phyloP scores from a whole-genome alignment of 257 asterid genomes.

The Agastache rugosa region DNA sequence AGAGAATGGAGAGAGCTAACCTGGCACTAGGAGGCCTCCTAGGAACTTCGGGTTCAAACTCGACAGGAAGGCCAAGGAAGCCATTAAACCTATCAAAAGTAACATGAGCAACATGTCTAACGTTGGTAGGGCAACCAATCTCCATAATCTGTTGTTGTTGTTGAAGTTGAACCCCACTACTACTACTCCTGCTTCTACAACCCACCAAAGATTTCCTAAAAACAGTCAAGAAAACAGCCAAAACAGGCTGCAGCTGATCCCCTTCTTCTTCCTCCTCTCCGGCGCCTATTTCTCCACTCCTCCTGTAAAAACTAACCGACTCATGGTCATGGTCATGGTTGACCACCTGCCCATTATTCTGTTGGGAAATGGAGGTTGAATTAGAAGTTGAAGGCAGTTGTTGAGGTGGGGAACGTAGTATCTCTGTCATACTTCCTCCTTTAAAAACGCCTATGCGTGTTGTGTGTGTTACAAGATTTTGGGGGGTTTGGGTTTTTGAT shows the following conservation, averaged over 20 bases:
- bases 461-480: conserved; percentile 47
- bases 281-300: conserved; percentile 8
- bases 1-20: conserved; percentile 24
- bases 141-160: conserved; percentile 49
- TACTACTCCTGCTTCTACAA: conserved; percentile 41
- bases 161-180: background rate
- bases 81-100: conserved; percentile 74
- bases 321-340: conserved; percentile 34
- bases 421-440: conserved; percentile 53
- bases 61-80: conserved; percentile 68
- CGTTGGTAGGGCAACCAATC: conserved; percentile 66
- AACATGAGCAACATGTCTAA: conserved; percentile 70
- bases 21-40: conserved; percentile 79
- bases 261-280: background rate
- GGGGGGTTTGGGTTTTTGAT: conserved; percentile 27
- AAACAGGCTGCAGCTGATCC: conserved; percentile 44
- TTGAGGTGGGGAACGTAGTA: conserved; percentile 55
- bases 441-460: conserved; percentile 28
- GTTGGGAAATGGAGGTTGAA: conserved; percentile 47
- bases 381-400: conserved; percentile 47
- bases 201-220: conserved; percentile 60
- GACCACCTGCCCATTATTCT: background rate
- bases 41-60: conserved; percentile 72
- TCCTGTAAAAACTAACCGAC: conserved; percentile 30
- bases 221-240: conserved; percentile 49